Percentiles rank a stretch among this genome's conserved stretches.
phyloP scores from a whole-genome alignment of 2,329 filamentous ascomycete genomes.

The Tolypocladium tundrense region DNA sequence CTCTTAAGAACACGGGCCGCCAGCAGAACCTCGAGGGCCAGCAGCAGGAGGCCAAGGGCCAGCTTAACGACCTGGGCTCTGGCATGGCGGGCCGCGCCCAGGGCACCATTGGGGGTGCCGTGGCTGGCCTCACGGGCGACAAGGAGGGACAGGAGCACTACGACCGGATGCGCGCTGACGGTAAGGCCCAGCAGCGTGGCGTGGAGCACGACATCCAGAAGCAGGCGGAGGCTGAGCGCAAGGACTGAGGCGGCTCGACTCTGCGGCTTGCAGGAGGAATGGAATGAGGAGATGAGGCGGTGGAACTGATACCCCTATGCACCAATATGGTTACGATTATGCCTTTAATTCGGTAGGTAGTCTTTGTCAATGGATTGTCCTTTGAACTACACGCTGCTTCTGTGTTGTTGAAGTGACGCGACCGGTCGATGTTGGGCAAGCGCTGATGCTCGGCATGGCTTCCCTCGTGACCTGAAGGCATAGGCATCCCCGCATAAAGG shows the following conservation, averaged over 20 bases:
- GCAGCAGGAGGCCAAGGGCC: conserved; percentile 71
- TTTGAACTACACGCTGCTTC: neutral
- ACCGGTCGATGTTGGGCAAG: neutral
- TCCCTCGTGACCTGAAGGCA: no score
- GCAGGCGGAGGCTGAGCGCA: conserved; percentile 42
- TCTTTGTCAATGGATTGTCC: neutral
- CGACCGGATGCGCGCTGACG: conserved; percentile 62
- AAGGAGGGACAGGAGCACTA: conserved; percentile 52
- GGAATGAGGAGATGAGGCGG: neutral
- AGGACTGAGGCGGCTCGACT: neutral
- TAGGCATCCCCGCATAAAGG: no score
- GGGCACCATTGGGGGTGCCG: conserved; percentile 60
- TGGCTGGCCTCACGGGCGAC: conserved; percentile 66
- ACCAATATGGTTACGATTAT: neutral
- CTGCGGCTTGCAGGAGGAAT: neutral
- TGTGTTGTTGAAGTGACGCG: neutral
- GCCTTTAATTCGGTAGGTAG: neutral
- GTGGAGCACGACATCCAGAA: conserved; percentile 74
- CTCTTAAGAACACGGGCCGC: conserved; percentile 62
- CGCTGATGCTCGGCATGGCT: no score
- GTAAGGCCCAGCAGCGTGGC: conserved; percentile 75
- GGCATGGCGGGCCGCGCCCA: conserved; percentile 58
- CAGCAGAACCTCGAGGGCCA: conserved; percentile 74
- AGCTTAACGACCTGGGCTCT: conserved; percentile 59
- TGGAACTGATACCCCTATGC: neutral